Base-by-base conservation (phyloP, 2,329 filamentous ascomycete species). In the Ophiostoma tasmaniense region DNA sequence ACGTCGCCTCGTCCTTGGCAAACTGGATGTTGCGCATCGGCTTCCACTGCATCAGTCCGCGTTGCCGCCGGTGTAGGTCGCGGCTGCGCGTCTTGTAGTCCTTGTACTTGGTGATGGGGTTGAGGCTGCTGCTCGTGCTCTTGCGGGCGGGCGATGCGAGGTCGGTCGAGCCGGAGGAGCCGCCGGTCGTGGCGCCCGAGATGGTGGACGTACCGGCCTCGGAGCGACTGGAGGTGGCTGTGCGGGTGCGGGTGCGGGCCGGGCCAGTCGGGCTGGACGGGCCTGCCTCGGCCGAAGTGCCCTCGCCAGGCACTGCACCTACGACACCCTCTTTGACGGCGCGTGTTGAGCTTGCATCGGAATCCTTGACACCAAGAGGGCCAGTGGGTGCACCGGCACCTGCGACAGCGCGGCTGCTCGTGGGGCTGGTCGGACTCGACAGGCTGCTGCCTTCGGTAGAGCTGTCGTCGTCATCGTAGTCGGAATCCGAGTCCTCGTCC, bases 11-110 rank as follows among this genome's bases (percentile, higher is more conserved):
- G 74, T 97, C 85, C 79, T 95, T 96, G 61, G 89, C 93, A 77
- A 97, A 98, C 73, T 89, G 87, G 28, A 87, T 82, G 76, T 97
- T 97, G 55, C 94, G 84, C 76, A 93, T 90, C 0, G 94, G 93
- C 75, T 89, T 91, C 78, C 93, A 98, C 78, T 98, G 94, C 92
- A 97, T 96, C 76, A 97, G 75, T 0, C 94, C 94, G 13, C 93
- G 85, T 74, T 97, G 93, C 79, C 93, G 92, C 0, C 93, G 86
- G 77, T 93, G 90, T 76, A 97, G 83, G 64, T 90, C 88, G 72
- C 90, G 87, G 76, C 89, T 92, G 71, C 87, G 84, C 69, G 83
- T 82, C 74, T 87, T 88, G 76, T 90, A 87, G 28, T 89, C 84
- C 76, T 88, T 88, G 75, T 84, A 82, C 73, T 84, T 81, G 73